Base-by-base conservation (phyloP, 192 early-diverging fungal species). In the Cladochytrium replicatum region DNA sequence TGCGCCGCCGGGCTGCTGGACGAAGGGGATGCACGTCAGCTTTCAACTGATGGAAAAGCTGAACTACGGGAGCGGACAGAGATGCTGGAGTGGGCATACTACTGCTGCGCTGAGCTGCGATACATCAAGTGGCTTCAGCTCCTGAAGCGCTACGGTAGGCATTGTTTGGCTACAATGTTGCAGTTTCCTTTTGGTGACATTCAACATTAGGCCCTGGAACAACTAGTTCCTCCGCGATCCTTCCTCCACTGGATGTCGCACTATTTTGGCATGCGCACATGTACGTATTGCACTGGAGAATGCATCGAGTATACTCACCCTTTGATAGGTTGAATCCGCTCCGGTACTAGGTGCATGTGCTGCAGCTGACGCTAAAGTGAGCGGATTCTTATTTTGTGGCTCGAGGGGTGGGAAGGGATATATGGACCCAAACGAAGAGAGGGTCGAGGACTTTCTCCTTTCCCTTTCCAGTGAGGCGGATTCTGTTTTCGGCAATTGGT, bases 251-350 rank as follows among this genome's bases (percentile, higher is more conserved):
- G 2, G 75, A 79, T 59, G 74, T 81, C 15, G 69, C 71, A 0
- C 49, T 67, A 41, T 73, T 82, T 55, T 82, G 80, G 80, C 77
- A 76, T 44, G 34, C 54, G 6, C 80, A 82, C 49, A 68, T 75
- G 68, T n/a, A n/a, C n/a, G n/a, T n/a, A n/a, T n/a, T n/a, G n/a
- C n/a, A n/a, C n/a, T n/a, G n/a, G n/a, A n/a, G n/a, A n/a, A n/a
- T n/a, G n/a, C n/a, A n/a, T n/a, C n/a, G n/a, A n/a, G n/a, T n/a
- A n/a, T n/a, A n/a, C n/a, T n/a, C n/a, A n/a, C n/a, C n/a, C n/a
- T n/a, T n/a, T n/a, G n/a, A n/a, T n/a, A n/a, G n/a, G n/a, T 54
- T 82, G 11, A 62, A 62, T 4, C 77, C 77, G 0, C 52, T 68
- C 23, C 59, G 68, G 15, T 82, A 82, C 63, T 55, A 74, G n/a